Evolutionary conservation across 176 grass and related monocot genomes (phyloP), one percentile per base, ranked within the genome.

Genomic region (Saccharum spontaneum): DNA sequence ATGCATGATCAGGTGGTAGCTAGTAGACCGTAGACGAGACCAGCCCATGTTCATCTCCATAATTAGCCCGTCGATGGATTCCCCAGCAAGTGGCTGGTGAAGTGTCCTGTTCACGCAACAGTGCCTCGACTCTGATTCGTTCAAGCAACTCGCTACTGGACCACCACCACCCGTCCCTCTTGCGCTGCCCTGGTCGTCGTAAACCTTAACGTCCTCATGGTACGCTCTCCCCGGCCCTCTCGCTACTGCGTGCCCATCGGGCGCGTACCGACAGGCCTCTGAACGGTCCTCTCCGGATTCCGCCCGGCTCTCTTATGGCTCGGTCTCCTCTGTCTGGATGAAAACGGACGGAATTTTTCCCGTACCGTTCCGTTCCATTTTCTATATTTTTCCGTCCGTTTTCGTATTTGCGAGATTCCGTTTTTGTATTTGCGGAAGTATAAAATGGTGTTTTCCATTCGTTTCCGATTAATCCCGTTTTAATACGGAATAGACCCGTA

Each of bases 161-260:
- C 84, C 85, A 83, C 84, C 85, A 37, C 55, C 40, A 43, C 40
- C 40, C 48, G 48, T 16, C 48, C 48, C 67, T 71, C 66, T 71
- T 22, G 57, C 48, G 5, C 0, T 4, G 41, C 41, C 77, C 73
- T 72, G 50, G 8, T 40, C 39, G 8, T 61, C 39, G n/a, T 61
- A 61, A 79, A 87, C 89, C 89, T 90, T 90, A 87, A 83, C 89
- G 84, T 84, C 80, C 75, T 84, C 84, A 60, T 86, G 17, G 87
- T 73, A 73, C 57, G 14, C 23, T 6, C 18, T 3, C 4, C 34
- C 34, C n/a, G n/a, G n/a, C n/a, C 0, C 46, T 73, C 11, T 8
- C 7, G 7, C 8, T 18, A 10, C 67, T 23, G 38, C 69, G 12
- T 11, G 62, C 66, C 36, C 36, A 67, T 66, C 55, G 55, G 7